Evolutionary conservation across 2,329 filamentous ascomycete genomes (phyloP), one percentile per base, ranked within the genome.

Genomic region (Aspergillus thermomutatus): DNA sequence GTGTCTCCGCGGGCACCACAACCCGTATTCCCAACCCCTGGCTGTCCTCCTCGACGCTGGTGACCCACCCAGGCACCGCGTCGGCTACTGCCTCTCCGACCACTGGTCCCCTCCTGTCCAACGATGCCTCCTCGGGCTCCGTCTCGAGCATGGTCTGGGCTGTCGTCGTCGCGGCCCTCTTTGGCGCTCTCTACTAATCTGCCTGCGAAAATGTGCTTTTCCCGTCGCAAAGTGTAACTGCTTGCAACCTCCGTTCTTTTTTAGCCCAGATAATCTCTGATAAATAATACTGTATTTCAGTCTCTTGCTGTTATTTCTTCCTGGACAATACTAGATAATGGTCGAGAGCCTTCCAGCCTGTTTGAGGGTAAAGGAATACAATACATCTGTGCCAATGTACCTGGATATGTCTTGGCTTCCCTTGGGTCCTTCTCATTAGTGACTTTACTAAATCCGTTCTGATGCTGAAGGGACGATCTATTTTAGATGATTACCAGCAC

Each of bases 1-100:
- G 54, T 8, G 53, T 60, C 6, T 62, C 64, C 9, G 51, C 67
- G 14, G 61, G 60, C 10, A 49, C 54, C 40, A 65, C 66, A 9
- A 57, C 57, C 40, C 45, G 43, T 28, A 53, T 68, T 17, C 58
- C 64, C 40, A 64, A 59, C 19, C 59, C 60, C 28, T 65, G 60
- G 62, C 57, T 56, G 19, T 61, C 60, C 21, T 63, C 58, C 46
- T 64, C 55, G 4, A 60, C 57, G 31, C 60, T 56, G 60, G 37
- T 54, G 11, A 57, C 41, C 28, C 56, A 50, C 17, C 21, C 43
- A 45, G 37, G 37, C 9, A 45, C 50, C 17, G n/a, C 14, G 9
- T 31, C 50, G 23, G n/a, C 26, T 6, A 52, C 50, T 28, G 21
- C 43, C 23, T 26, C 50, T 11, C 37, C 17, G 8, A 43, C 43